Conservation (phyloP, 73 alveolate species). For the Paramecium octaurelia region DNA sequence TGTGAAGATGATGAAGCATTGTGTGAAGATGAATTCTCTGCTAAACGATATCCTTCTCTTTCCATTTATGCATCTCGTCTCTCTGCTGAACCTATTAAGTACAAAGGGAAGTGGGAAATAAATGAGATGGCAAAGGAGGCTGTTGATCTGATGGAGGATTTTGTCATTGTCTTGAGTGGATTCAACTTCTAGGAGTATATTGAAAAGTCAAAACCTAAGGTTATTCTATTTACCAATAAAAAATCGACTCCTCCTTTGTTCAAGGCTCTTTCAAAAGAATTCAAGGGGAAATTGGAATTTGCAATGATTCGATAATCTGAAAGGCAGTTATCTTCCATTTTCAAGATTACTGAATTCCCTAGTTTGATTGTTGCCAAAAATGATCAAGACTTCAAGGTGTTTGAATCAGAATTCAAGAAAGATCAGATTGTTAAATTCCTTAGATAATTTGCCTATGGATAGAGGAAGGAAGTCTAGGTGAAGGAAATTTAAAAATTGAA, state of each 20-base stretch:
- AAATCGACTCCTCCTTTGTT: constrained; percentile 95
- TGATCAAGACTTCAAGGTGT: constrained; percentile 71
- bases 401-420: constrained; percentile 70
- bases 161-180: constrained; percentile 86
- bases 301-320: constrained; percentile 93
- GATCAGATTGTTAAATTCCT: constrained; percentile 88
- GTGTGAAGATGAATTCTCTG: constrained; percentile 94
- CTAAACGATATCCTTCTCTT: constrained; percentile 79
- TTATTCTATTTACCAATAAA: constrained; percentile 89
- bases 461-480: constrained; percentile 23
- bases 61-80: constrained; percentile 85
- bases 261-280: constrained; percentile 91
- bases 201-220: constrained; percentile 75
- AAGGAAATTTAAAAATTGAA: constrained; percentile 40
- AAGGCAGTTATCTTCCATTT: constrained; percentile 69
- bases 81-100: constrained; percentile 76
- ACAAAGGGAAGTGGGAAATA: constrained; percentile 85
- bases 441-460: constrained; percentile 81
- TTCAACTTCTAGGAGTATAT: constrained; percentile 88
- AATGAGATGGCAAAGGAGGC: constrained; percentile 80
- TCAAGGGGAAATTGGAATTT: constrained; percentile 81
- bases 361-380: constrained; percentile 83
- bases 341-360: constrained; percentile 83
- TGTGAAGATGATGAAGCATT: constrained; percentile 97
- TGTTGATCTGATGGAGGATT: constrained; percentile 86